These are phyloP conservation scores for Colletotrichum sublineola DNA, from an alignment of 2,329 filamentous ascomycete species.

Conservation along the genomic window DNA sequence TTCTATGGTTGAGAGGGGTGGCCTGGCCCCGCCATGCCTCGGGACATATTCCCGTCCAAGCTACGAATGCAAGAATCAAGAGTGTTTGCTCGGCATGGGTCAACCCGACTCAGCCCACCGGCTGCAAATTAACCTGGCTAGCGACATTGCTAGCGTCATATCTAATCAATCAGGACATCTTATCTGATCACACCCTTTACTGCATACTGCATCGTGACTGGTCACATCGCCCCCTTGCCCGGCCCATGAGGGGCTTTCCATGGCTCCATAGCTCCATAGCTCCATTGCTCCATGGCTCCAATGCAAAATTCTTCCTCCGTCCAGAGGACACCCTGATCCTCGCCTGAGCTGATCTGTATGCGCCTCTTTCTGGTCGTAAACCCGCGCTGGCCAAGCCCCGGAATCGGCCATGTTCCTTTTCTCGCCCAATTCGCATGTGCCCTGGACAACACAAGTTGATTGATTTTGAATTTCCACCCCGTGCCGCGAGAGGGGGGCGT, in stretches of 20 bases:
- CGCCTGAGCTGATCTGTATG: constrained; percentile 1
- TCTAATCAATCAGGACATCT: constrained; percentile 42
- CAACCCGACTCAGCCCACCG: constrained; percentile 13
- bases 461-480: neutral
- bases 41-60: constrained; percentile 9
- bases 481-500: constrained; percentile 12
- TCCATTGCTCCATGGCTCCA: constrained; percentile 6
- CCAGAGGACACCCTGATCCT: constrained; percentile 26
- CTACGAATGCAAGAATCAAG: constrained; percentile 3
- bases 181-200: constrained; percentile 40
- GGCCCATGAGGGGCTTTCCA: constrained; percentile 10
- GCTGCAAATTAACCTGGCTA: constrained; percentile 29
- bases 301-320: constrained; percentile 32
- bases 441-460: constrained; percentile 1
- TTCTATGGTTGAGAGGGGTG: neutral
- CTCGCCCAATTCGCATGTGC: constrained; percentile 8
- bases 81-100: constrained; percentile 4
- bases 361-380: constrained; percentile 27
- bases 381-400: constrained; percentile 21
- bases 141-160: constrained; percentile 37
- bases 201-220: constrained; percentile 26
- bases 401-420: constrained; percentile 26
- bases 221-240: constrained; percentile 24
- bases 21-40: neutral
- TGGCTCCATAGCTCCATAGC: constrained; percentile 7